Percentiles rank a stretch among this genome's conserved stretches.
Evolutionary conservation across 2,329 filamentous ascomycete species (phyloP).

Genomic region (Pyrenochaeta sp.): DNA sequence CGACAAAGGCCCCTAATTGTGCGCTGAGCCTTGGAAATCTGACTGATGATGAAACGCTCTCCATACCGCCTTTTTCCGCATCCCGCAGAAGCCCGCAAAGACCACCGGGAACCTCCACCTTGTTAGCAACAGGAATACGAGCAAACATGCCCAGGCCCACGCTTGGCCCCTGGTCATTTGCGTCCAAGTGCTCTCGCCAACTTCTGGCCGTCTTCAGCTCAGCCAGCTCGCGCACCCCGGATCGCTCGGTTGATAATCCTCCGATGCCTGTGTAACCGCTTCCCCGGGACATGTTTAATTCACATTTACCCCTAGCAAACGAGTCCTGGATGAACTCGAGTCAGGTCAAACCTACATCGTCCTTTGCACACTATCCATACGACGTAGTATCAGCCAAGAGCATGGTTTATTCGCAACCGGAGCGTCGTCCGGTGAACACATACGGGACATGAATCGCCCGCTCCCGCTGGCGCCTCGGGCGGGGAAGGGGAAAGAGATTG

Average conservation of each 20-base stretch:
- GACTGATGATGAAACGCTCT: not conserved
- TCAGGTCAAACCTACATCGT: conserved; percentile 7
- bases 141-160: conserved; percentile 2
- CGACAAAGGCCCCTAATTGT: not conserved
- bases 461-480: not conserved
- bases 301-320: conserved; percentile 1
- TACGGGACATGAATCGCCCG: conserved; percentile 10
- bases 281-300: conserved; percentile 6
- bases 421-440: not conserved
- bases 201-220: conserved; percentile 1
- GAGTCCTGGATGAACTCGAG: no score
- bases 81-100: conserved; percentile 8
- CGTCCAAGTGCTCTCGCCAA: conserved; percentile 5
- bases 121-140: conserved; percentile 1
- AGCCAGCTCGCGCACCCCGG: conserved; percentile 15
- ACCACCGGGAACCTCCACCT: no score
- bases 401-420: conserved; percentile 4
- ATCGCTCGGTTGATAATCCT: conserved; percentile 17
- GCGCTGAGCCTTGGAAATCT: not conserved
- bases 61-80: not conserved
- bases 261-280: conserved; percentile 14
- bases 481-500: conserved; percentile 10
- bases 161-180: no score
- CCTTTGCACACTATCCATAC: no score
- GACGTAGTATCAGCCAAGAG: not conserved